Percentiles rank a stretch among this genome's conserved stretches.
These are phyloP conservation scores for Schizonepeta tenuifolia DNA, from an alignment of 257 asterid species.

Conservation along the genomic window DNA sequence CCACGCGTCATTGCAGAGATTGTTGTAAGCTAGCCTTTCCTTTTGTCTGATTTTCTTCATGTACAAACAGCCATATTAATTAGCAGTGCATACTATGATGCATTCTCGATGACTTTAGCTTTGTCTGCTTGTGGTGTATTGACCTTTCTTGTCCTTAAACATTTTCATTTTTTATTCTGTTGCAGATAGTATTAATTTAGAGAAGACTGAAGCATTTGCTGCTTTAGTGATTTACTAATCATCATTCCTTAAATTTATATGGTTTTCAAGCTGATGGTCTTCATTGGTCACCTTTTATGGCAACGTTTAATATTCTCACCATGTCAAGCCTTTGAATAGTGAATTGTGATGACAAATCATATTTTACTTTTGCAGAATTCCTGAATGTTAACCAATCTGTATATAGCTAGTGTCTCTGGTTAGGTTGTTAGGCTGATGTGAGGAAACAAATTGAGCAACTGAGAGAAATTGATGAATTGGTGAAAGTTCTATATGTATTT, in stretches of 20 bases:
- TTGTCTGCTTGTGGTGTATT: background rate
- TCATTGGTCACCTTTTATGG: conserved; percentile 3
- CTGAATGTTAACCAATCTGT: background rate
- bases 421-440: background rate
- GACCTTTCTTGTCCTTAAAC: background rate
- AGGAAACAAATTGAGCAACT: background rate
- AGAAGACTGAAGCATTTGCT: background rate
- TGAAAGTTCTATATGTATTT: background rate
- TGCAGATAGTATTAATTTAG: background rate
- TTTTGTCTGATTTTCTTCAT: background rate
- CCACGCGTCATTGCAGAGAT: conserved; percentile 92
- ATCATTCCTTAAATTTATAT: background rate
- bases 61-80: background rate
- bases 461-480: background rate
- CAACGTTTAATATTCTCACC: background rate
- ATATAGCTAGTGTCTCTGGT: background rate
- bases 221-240: conserved; percentile 10
- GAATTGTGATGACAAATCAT: background rate
- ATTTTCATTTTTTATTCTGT: conserved; percentile 4
- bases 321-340: background rate
- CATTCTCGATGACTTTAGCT: background rate
- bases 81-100: background rate
- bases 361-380: background rate
- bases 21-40: conserved; percentile 50
- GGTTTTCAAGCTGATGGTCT: background rate